Conservation (phyloP, 179 eudicot genomes). For the Beta lomatogona region DNA sequence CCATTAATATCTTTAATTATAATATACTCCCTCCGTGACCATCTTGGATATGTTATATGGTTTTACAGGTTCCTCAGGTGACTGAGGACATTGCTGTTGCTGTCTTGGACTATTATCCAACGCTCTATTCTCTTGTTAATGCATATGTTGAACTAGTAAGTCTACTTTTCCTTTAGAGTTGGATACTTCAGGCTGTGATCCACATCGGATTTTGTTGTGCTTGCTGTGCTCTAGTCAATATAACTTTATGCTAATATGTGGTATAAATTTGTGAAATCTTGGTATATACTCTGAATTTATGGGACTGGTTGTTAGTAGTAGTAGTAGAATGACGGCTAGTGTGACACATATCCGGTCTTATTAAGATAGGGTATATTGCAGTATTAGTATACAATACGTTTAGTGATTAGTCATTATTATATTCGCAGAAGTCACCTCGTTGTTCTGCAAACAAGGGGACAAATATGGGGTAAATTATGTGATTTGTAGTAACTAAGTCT, state of each 20-base stretch:
- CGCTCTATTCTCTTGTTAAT: conserved; percentile 65
- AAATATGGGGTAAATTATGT: no score
- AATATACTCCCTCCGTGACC: no score
- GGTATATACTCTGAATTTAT: no score
- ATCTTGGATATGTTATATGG: conserved; percentile 8
- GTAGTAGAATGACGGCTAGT: no score
- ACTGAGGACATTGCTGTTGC: conserved; percentile 89
- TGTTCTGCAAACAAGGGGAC: background rate
- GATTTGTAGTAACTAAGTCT: background rate
- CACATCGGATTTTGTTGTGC: background rate
- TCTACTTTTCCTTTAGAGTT: conserved; percentile 1
- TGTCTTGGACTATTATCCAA: conserved; percentile 85
- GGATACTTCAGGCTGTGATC: background rate
- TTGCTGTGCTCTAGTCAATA: background rate
- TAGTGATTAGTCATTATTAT: no score
- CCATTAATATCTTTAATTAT: no score
- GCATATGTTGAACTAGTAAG: conserved; percentile 87
- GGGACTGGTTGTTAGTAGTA: no score
- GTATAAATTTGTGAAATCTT: background rate
- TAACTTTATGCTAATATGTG: background rate
- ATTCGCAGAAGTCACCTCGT: no score
- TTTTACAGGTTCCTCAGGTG: conserved; percentile 87
- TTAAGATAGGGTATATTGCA: no score
- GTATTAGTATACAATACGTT: no score
- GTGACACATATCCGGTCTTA: no score